phyloP scores from a whole-genome alignment of 108 stramenopile genomes.

The Bacterosira constricta region DNA sequence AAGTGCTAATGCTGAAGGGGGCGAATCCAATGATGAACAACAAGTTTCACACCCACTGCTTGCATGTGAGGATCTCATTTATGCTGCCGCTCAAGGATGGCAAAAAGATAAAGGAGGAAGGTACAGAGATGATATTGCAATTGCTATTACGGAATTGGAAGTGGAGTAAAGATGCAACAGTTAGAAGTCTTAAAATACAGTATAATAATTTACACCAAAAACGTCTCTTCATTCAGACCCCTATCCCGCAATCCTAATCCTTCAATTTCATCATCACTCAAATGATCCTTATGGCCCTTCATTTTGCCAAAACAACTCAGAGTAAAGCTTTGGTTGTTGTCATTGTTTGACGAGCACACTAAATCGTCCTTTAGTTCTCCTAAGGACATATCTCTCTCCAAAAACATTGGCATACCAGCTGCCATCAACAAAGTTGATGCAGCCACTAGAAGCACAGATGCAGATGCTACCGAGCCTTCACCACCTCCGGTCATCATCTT shows the following conservation, averaged over 20 bases:
- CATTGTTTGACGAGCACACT: too few relatives aligned
- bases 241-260: neutral
- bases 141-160: slow-evolving; percentile 58
- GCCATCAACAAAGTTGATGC: slow-evolving; percentile 61
- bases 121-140: slow-evolving; percentile 88
- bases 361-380: slow-evolving; percentile 40
- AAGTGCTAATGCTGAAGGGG: neutral
- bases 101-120: slow-evolving; percentile 57
- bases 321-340: neutral
- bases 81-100: slow-evolving; percentile 76
- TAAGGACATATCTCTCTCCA: slow-evolving; percentile 32
- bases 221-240: slow-evolving; percentile 15
- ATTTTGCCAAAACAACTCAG: neutral
- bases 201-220: slow-evolving; percentile 26
- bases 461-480: slow-evolving; percentile 18
- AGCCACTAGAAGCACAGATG: slow-evolving; percentile 60
- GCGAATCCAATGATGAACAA: neutral
- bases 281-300: slow-evolving; percentile 31
- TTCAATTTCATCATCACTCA: slow-evolving; percentile 43
- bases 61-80: slow-evolving; percentile 72
- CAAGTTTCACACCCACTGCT: slow-evolving; percentile 54
- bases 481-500: slow-evolving; percentile 27
- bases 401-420: slow-evolving; percentile 57
- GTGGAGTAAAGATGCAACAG: neutral
- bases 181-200: neutral